Percentiles rank a stretch among this genome's conserved stretches.
These are phyloP conservation scores for Elsinoe fawcettii DNA, from an alignment of 2,329 filamentous ascomycete species.

Conservation along the genomic window DNA sequence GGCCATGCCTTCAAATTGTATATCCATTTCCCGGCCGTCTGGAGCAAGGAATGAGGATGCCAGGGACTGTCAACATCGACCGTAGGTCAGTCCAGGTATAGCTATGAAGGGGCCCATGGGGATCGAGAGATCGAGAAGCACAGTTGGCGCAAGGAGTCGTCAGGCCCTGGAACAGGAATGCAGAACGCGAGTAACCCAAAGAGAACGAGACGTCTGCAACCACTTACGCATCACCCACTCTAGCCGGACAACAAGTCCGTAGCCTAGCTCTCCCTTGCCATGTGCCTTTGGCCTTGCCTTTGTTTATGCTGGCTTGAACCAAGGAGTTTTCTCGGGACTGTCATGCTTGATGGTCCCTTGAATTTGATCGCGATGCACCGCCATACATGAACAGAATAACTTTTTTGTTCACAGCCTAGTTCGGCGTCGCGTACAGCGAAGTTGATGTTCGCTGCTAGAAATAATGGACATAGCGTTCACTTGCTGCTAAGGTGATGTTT, in stretches of 20 bases:
- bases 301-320: not conserved
- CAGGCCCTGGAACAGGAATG: not conserved
- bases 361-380: no score
- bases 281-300: not conserved
- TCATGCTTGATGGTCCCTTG: not conserved
- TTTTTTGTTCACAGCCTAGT: no score
- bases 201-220: not conserved
- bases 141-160: not conserved
- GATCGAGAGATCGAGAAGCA: conserved; percentile 2
- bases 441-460: no score
- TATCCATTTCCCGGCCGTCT: not conserved
- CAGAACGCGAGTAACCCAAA: not conserved
- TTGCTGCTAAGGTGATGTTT: not conserved
- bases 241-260: no score
- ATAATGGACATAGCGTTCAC: no score
- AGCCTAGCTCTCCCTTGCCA: conserved; percentile 1
- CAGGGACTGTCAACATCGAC: conserved; percentile 6
- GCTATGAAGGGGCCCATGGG: not conserved
- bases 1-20: conserved; percentile 4
- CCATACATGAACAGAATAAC: no score
- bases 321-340: not conserved
- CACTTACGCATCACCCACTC: not conserved
- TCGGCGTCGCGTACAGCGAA: no score
- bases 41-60: conserved; percentile 13
- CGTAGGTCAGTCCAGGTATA: not conserved